Conservation (phyloP, 1,284 basidiomycete genomes). For the Grifola frondosa region DNA sequence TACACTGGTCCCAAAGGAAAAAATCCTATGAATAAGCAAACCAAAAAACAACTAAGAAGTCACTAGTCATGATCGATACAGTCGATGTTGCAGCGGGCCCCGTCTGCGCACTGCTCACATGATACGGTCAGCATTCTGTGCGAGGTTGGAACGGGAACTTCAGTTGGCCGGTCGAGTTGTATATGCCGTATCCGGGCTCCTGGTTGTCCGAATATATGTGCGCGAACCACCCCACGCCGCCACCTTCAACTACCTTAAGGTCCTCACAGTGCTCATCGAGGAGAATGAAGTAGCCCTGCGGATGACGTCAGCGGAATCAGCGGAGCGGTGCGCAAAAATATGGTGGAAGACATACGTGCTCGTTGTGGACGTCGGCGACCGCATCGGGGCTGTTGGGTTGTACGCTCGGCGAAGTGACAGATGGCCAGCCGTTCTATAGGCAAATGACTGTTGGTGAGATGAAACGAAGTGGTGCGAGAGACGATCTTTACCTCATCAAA, state of each 20-base stretch:
- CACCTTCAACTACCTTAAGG: slow-evolving; percentile 56
- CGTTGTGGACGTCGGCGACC: slow-evolving; percentile 55
- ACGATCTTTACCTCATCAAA: slow-evolving; percentile 52
- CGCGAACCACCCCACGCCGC: slow-evolving; percentile 78
- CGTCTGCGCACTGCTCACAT: neutral
- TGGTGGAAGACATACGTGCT: slow-evolving; percentile 42
- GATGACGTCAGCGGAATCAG: slow-evolving; percentile 4
- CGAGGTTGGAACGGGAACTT: slow-evolving; percentile 55
- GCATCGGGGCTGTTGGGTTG: slow-evolving; percentile 55
- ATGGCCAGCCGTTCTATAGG: slow-evolving; percentile 74
- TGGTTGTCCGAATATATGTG: slow-evolving; percentile 70
- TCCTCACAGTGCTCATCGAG: slow-evolving; percentile 63
- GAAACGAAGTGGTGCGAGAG: neutral
- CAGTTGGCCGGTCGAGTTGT: slow-evolving; percentile 41
- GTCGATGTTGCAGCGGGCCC: neutral
- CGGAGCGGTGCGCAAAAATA: slow-evolving; percentile 5
- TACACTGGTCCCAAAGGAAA: no score
- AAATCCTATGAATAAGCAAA: no score
- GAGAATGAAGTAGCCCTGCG: slow-evolving; percentile 59
- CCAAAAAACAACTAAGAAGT: no score
- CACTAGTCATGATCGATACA: no score
- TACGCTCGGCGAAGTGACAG: slow-evolving; percentile 54
- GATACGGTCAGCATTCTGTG: slow-evolving; percentile 29
- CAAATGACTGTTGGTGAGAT: neutral
- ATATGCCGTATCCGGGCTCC: slow-evolving; percentile 70